A percentile compares a stretch with the other conserved stretches of the same genome.
phyloP scores from a whole-genome alignment of 2,329 filamentous ascomycete species.

The Pyrenophora teres region DNA sequence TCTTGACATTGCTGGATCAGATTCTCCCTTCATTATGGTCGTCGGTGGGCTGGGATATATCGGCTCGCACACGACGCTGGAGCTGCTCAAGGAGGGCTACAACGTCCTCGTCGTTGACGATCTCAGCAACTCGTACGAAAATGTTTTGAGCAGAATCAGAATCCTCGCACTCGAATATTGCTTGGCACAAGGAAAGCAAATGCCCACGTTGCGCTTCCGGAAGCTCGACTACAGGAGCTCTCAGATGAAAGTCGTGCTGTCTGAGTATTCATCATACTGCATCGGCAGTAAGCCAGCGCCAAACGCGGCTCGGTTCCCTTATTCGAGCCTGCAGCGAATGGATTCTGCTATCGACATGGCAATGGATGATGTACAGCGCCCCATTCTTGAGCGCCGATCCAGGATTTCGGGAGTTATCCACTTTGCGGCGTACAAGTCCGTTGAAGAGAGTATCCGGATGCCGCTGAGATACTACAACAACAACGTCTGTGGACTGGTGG shows the following conservation, averaged over 20 bases:
- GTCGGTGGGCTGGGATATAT: conserved; percentile 62
- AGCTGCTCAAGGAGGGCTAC: conserved; percentile 59
- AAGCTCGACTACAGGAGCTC: conserved; percentile 55
- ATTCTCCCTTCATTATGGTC: conserved; percentile 55
- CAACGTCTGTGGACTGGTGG: conserved; percentile 67
- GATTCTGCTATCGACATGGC: conserved; percentile 42
- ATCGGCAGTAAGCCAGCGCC: conserved; percentile 23
- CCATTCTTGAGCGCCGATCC: conserved; percentile 46
- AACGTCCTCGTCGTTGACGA: conserved; percentile 57
- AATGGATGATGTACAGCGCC: conserved; percentile 27
- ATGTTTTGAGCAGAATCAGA: conserved; percentile 46
- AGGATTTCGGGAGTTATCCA: conserved; percentile 69
- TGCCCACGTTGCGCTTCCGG: conserved; percentile 54
- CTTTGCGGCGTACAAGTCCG: conserved; percentile 70
- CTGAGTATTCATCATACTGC: conserved; percentile 47
- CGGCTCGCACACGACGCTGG: conserved; percentile 60
- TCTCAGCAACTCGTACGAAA: conserved; percentile 53
- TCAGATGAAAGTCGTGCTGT: conserved; percentile 51
- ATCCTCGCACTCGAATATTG: conserved; percentile 47
- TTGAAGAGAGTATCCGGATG: conserved; percentile 64
- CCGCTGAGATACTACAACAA: conserved; percentile 70
- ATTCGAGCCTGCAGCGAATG: conserved; percentile 33
- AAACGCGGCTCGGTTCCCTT: conserved; percentile 30
- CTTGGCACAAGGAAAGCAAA: conserved; percentile 44
- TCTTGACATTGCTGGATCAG: conserved; percentile 45